These are phyloP conservation scores for Rutstroemia sp. DNA, from an alignment of 2,329 filamentous ascomycete genomes.

Conservation along the genomic window DNA sequence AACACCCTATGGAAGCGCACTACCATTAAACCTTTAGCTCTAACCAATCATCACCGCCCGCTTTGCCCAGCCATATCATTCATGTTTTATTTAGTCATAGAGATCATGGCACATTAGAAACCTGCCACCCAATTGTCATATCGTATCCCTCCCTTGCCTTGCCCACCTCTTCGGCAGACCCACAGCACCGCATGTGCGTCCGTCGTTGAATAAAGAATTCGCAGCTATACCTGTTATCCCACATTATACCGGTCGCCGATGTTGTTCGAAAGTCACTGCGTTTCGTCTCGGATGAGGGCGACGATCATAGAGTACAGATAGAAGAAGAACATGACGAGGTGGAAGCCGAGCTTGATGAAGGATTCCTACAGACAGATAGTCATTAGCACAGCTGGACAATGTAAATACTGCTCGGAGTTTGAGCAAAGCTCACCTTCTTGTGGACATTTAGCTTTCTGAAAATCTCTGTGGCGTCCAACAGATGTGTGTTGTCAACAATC, in stretches of 20 bases:
- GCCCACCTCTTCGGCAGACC: not conserved
- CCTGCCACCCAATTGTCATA: conserved; percentile 4
- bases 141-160: not conserved
- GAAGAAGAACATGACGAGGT: conserved; percentile 99
- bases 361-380: conserved; percentile 61
- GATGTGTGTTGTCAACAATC: conserved; percentile 94
- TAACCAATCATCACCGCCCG: not conserved
- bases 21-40: not conserved
- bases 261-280: conserved; percentile 51
- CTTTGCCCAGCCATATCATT: conserved; percentile 5
- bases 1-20: conserved; percentile 12
- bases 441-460: conserved; percentile 98
- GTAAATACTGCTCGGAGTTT: not conserved
- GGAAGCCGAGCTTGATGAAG: conserved; percentile 97
- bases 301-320: conserved; percentile 62
- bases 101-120: conserved; percentile 10
- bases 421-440: conserved; percentile 66
- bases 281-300: conserved; percentile 87
- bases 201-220: not conserved
- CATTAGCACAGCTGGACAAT: not conserved
- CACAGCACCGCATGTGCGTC: not conserved
- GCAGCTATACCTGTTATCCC: conserved; percentile 14
- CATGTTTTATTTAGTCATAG: conserved; percentile 7
- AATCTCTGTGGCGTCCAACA: conserved; percentile 96
- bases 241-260: conserved; percentile 20